Evolutionary conservation across 768 basidiomycete genomes (phyloP).

Genomic region (Hypholoma fasciculare): DNA sequence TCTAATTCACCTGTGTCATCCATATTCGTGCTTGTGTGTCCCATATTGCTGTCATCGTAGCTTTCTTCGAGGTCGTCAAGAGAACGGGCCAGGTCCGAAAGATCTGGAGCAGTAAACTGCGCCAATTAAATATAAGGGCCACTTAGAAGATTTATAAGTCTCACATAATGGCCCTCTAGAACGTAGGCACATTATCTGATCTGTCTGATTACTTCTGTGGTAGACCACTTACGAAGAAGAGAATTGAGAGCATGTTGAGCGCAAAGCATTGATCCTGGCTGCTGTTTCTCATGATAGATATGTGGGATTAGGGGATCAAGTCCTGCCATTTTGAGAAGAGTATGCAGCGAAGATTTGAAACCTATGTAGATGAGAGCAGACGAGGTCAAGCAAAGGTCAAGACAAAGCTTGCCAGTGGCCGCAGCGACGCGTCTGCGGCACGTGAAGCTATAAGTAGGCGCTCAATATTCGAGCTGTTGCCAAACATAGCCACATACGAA

Average conservation of each 20-base stretch:
- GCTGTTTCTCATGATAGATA: conserved; percentile 82
- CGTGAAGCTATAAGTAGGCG: not conserved
- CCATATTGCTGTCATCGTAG: conserved; percentile 49
- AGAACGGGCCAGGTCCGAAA: conserved; percentile 69
- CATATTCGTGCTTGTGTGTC: conserved; percentile 71
- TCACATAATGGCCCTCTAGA: conserved; percentile 45
- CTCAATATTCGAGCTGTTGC: not conserved
- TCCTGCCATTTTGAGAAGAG: conserved; percentile 48
- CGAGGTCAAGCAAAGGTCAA: not conserved
- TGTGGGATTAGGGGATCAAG: conserved; percentile 51
- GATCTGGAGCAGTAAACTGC: conserved; percentile 79
- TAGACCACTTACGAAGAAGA: conserved; percentile 61
- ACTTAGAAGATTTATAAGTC: conserved; percentile 5
- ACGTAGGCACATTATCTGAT: not conserved
- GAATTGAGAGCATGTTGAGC: conserved; percentile 87
- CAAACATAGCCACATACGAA: conserved; percentile 2
- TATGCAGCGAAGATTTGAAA: not conserved
- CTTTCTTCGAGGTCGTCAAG: conserved; percentile 67
- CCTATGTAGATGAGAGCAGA: not conserved
- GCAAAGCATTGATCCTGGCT: conserved; percentile 79
- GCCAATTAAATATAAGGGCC: not conserved
- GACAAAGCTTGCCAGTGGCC: not conserved
- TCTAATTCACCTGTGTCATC: conserved; percentile 75
- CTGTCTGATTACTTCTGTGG: not conserved
- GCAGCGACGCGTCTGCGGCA: conserved; percentile 1